Evolutionary conservation across 495 filamentous ascomycete genomes (phyloP).

Genomic region (Daldinia concentrica): DNA sequence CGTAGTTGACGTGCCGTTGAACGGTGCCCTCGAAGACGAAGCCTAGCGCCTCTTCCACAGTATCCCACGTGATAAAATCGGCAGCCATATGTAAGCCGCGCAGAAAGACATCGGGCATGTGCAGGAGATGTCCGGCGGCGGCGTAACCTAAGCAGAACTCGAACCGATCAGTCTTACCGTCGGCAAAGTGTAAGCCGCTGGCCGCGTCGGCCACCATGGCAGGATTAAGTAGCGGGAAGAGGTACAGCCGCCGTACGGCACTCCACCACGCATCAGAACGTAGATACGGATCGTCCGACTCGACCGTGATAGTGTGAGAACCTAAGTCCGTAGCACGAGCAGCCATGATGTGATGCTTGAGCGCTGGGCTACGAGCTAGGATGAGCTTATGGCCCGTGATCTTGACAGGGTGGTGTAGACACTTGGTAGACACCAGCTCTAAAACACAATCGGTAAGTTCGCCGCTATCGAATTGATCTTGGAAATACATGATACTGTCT

Average conservation of each 20-base stretch:
- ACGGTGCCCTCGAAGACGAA: slow-evolving; percentile 45
- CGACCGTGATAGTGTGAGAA: slow-evolving; percentile 52
- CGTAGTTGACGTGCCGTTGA: slow-evolving; percentile 39
- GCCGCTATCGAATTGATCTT: slow-evolving; percentile 51
- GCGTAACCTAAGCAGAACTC: slow-evolving; percentile 62
- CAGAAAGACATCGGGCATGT: slow-evolving; percentile 53
- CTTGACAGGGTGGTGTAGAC: slow-evolving; percentile 48
- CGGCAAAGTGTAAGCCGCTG: slow-evolving; percentile 40
- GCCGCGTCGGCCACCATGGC: slow-evolving; percentile 26
- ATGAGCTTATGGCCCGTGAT: slow-evolving; percentile 63
- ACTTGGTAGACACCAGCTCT: slow-evolving; percentile 56
- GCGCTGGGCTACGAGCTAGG: slow-evolving; percentile 58
- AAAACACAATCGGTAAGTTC: slow-evolving; percentile 60
- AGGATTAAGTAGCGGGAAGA: slow-evolving; percentile 51
- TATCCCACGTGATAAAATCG: slow-evolving; percentile 61
- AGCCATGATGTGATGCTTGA: slow-evolving; percentile 50
- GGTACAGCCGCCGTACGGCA: slow-evolving; percentile 60
- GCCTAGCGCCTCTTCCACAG: slow-evolving; percentile 59
- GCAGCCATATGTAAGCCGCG: slow-evolving; percentile 58
- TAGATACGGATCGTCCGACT: slow-evolving; percentile 58
- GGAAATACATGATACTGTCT: slow-evolving; percentile 51
- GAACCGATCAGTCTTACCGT: slow-evolving; percentile 51
- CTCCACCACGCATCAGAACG: slow-evolving; percentile 59
- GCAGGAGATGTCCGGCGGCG: slow-evolving; percentile 60
- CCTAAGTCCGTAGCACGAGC: slow-evolving; percentile 41